Conservation (phyloP, 83 land plant species). For the Picea abies region DNA sequence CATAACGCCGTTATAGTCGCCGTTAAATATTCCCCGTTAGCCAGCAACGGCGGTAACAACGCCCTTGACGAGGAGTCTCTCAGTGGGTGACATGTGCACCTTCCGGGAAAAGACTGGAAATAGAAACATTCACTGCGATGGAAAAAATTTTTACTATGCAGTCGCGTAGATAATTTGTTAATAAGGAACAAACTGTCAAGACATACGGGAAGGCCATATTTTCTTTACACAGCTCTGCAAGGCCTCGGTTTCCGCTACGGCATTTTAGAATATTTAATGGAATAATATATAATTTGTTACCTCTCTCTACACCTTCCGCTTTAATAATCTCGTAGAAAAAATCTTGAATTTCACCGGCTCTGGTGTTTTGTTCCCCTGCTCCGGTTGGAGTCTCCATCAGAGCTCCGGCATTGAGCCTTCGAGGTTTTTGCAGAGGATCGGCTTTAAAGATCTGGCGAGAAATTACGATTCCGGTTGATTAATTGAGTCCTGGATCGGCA, state of each 20-base stretch:
- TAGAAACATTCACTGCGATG: neutral
- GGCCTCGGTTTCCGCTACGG: neutral
- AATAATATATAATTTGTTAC: too few species aligned
- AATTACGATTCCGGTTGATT: neutral
- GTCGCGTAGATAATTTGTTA: neutral
- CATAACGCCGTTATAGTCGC: slow-evolving; percentile 12
- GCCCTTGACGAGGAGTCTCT: neutral
- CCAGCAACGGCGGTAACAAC: slow-evolving; percentile 11
- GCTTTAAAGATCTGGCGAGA: neutral
- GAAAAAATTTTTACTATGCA: neutral
- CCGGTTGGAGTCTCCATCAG: neutral
- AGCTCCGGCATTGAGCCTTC: neutral
- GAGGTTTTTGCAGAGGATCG: neutral
- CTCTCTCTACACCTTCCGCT: too few species aligned
- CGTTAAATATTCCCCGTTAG: slow-evolving; percentile 9
- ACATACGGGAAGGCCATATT: neutral
- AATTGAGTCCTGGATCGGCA: neutral
- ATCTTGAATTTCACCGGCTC: neutral
- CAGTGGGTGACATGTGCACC: slow-evolving; percentile 3
- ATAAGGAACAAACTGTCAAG: neutral
- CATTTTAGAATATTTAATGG: neutral
- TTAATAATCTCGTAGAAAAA: too few species aligned
- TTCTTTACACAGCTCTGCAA: neutral
- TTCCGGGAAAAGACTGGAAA: neutral
- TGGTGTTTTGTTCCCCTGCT: neutral